A percentile compares a stretch with the other conserved stretches of the same genome.
Evolutionary conservation across 1,139 yeast species (phyloP).

Genomic region (Suhomyces terraborum): DNA sequence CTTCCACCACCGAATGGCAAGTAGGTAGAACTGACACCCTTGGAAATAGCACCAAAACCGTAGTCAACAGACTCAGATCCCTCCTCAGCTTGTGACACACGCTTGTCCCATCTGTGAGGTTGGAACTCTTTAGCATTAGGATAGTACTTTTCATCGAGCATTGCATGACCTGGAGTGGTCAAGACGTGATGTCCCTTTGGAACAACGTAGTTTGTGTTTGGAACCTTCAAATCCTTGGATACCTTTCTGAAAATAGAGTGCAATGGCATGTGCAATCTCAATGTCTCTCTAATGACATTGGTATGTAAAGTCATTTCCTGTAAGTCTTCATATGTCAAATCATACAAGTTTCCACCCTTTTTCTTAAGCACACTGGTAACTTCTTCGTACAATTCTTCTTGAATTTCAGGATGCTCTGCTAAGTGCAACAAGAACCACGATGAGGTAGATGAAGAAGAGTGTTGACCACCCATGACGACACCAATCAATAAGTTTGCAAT

Average conservation of each 20-base stretch:
- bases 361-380: constrained; percentile 60
- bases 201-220: constrained; percentile 76
- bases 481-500: constrained; percentile 94
- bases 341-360: constrained; percentile 45
- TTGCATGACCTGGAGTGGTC: constrained; percentile 92
- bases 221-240: constrained; percentile 73
- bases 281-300: constrained; percentile 85
- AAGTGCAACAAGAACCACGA: constrained; percentile 93
- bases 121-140: constrained; percentile 69
- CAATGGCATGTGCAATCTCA: constrained; percentile 93
- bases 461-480: constrained; percentile 98
- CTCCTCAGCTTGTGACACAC: constrained; percentile 12
- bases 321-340: constrained; percentile 77
- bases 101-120: constrained; percentile 86
- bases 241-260: constrained; percentile 96
- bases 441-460: constrained; percentile 94
- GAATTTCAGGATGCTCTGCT: constrained; percentile 82
- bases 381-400: constrained; percentile 77
- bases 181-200: constrained; percentile 89
- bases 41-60: constrained; percentile 93
- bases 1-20: constrained; percentile 99
- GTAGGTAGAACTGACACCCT: constrained; percentile 94
- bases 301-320: constrained; percentile 80
- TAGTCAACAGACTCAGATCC: constrained; percentile 69
- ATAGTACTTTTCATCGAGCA: constrained; percentile 74